These are phyloP conservation scores for Malus hybrid DNA, from an alignment of 331 rosid genomes.

Conservation along the genomic window DNA sequence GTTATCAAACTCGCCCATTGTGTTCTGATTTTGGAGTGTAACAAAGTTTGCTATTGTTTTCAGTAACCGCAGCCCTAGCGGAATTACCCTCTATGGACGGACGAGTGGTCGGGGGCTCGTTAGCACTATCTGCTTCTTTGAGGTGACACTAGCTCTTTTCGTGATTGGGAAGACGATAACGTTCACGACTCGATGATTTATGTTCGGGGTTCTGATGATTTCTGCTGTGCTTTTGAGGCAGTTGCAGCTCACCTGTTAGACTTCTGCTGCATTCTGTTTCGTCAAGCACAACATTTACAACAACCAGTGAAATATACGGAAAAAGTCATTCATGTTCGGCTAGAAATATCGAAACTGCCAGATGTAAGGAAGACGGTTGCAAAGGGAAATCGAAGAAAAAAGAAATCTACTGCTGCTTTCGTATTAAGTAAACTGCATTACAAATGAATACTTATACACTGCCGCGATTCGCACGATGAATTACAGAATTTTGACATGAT, in stretches of 20 bases:
- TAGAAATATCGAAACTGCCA: background rate
- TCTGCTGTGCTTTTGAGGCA: background rate
- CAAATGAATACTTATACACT: no score
- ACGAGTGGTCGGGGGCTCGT: slow-evolving; percentile 27
- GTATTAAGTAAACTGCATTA: no score
- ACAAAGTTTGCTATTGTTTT: background rate
- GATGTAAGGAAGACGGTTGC: no score
- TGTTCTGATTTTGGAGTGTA: background rate
- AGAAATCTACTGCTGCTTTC: no score
- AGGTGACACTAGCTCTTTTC: slow-evolving; percentile 32
- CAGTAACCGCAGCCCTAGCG: slow-evolving; percentile 27
- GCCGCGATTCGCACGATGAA: no score
- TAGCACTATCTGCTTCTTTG: slow-evolving; percentile 30
- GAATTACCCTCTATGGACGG: slow-evolving; percentile 37
- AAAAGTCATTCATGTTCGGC: background rate
- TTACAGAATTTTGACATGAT: background rate
- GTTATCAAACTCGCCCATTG: background rate
- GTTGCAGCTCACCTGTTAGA: no score
- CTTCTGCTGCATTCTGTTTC: background rate
- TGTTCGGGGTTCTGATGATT: no score
- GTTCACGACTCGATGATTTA: background rate
- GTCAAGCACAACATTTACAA: background rate
- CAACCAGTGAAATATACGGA: background rate
- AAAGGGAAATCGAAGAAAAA: no score
- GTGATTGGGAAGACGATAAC: slow-evolving; percentile 42